Percentiles rank a stretch among this genome's conserved stretches.
phyloP scores from a whole-genome alignment of 208 protist genomes.

The Leishmania lainsoni region DNA sequence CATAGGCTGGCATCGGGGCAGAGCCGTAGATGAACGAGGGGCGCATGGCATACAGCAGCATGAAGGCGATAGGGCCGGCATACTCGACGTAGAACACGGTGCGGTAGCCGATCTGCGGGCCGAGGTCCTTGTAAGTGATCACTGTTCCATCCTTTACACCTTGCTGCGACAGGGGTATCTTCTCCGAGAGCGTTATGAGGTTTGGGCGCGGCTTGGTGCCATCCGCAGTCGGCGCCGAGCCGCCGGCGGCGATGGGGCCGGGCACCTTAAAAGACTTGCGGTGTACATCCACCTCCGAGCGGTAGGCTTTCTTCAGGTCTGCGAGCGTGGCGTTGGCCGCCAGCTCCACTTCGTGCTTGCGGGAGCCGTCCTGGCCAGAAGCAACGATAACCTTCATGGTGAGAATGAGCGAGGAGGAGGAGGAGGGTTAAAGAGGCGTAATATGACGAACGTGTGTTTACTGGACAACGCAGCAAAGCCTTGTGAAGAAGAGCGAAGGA shows the following conservation, averaged over 20 bases:
- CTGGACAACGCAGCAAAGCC: no score
- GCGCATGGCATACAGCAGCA: slow-evolving; percentile 81
- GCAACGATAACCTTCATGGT: slow-evolving; percentile 80
- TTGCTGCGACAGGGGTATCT: slow-evolving; percentile 52
- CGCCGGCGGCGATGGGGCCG: slow-evolving; percentile 24
- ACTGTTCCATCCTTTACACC: slow-evolving; percentile 67
- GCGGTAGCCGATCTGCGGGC: slow-evolving; percentile 92
- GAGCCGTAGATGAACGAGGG: slow-evolving; percentile 76
- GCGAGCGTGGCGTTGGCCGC: slow-evolving; percentile 58
- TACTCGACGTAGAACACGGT: slow-evolving; percentile 96
- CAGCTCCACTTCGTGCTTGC: slow-evolving; percentile 61
- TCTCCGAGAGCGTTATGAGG: slow-evolving; percentile 52
- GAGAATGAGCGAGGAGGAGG: background rate
- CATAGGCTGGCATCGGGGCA: slow-evolving; percentile 36
- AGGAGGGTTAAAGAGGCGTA: background rate
- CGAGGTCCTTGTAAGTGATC: slow-evolving; percentile 92
- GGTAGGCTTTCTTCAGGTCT: slow-evolving; percentile 76
- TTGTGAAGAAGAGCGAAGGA: background rate
- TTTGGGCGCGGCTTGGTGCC: slow-evolving; percentile 47
- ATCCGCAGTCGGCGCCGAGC: slow-evolving; percentile 24
- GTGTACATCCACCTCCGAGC: slow-evolving; percentile 54
- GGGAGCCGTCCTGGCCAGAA: slow-evolving; percentile 40
- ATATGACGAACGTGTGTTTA: background rate
- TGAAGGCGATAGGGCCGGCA: slow-evolving; percentile 92
- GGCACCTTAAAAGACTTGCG: slow-evolving; percentile 80